Evolutionary conservation across 73 alveolate species (phyloP).

Genomic region (Tetrahymena thermophila): DNA sequence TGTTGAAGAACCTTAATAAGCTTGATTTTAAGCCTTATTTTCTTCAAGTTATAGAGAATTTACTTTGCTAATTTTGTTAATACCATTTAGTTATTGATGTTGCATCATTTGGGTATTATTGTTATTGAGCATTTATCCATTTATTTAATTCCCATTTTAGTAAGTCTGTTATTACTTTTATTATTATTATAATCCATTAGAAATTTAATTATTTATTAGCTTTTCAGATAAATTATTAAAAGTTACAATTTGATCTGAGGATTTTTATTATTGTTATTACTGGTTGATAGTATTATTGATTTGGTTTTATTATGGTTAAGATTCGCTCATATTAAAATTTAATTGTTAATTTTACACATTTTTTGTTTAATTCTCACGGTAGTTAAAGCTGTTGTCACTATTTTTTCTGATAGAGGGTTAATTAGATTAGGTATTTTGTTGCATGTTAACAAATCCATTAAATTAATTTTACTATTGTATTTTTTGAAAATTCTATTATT

Average conservation of each 20-base stretch:
- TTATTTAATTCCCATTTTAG: not conserved
- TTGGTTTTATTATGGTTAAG: not conserved
- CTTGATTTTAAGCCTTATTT: not conserved
- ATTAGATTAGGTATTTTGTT: not conserved
- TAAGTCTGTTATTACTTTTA: not conserved
- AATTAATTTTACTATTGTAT: not conserved
- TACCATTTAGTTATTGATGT: not conserved
- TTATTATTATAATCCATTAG: not conserved
- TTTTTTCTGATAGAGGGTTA: not conserved
- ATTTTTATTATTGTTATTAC: too few species aligned
- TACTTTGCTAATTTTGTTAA: not conserved
- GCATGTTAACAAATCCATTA: not conserved
- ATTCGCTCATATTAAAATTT: not conserved
- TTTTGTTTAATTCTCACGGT: not conserved
- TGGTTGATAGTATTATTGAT: too few species aligned
- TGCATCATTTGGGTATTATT: too few species aligned
- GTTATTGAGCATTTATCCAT: not conserved
- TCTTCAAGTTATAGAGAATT: not conserved
- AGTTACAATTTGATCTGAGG: not conserved
- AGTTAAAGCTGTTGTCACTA: not conserved
- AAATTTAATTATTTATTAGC: not conserved
- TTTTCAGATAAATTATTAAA: not conserved
- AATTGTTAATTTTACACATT: not conserved
- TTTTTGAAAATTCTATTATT: not conserved
- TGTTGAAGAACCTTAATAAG: not conserved